phyloP scores from a whole-genome alignment of 768 basidiomycete species.

The Tricholoma sp. region DNA sequence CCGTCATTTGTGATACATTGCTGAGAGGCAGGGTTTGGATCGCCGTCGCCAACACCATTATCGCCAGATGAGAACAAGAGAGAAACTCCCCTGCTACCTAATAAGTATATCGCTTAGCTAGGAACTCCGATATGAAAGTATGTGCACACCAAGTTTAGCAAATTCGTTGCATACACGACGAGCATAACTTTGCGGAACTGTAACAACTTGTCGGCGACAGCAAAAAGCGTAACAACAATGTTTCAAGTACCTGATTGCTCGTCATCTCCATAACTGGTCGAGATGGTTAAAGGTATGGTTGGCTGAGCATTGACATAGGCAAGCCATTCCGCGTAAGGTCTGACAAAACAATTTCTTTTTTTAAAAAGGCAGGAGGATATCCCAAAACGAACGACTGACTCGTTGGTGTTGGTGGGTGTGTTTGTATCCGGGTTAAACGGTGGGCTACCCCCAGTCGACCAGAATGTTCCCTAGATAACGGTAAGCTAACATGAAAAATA shows the following conservation, averaged over 20 bases:
- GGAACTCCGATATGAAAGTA: background rate
- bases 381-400: conserved; percentile 13
- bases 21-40: conserved; percentile 47
- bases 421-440: conserved; percentile 47
- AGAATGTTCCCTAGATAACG: conserved; percentile 41
- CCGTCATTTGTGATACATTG: conserved; percentile 58
- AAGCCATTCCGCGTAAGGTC: conserved; percentile 48
- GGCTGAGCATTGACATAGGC: conserved; percentile 46
- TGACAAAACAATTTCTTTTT: conserved; percentile 3
- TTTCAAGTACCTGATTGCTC: conserved; percentile 55
- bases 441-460: conserved; percentile 56
- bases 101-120: background rate
- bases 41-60: conserved; percentile 60
- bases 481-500: background rate
- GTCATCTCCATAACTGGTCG: conserved; percentile 69
- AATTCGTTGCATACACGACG: conserved; percentile 54
- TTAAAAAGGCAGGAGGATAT: background rate
- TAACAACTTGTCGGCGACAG: background rate
- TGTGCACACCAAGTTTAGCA: conserved; percentile 53
- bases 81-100: conserved; percentile 63
- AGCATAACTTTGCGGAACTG: conserved; percentile 57
- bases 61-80: conserved; percentile 66
- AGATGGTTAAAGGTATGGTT: conserved; percentile 53
- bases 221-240: background rate
- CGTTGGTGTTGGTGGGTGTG: conserved; percentile 36